Evolutionary conservation across 352 stramenopile genomes (phyloP).

Genomic region (Thalassiosira exigua): DNA sequence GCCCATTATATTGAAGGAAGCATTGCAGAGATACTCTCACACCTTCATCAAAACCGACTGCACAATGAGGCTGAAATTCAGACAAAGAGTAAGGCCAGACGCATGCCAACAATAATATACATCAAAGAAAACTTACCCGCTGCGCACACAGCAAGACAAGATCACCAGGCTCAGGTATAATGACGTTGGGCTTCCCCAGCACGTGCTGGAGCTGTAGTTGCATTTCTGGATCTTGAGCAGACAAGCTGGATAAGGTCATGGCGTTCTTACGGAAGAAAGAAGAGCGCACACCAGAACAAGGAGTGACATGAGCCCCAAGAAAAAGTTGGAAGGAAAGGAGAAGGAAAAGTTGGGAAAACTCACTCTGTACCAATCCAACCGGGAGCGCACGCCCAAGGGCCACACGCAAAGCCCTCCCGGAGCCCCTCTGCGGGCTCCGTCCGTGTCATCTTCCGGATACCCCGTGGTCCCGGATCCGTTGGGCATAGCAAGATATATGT

Average conservation of each 20-base stretch:
- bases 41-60: constrained; percentile 82
- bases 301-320: no score
- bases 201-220: constrained; percentile 78
- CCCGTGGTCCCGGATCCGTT: constrained; percentile 1
- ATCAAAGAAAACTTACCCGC: constrained; percentile 27
- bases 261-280: constrained; percentile 75
- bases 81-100: neutral
- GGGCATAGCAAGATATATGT: constrained; percentile 87
- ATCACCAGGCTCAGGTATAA: constrained; percentile 83
- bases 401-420: constrained; percentile 85
- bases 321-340: neutral
- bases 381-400: constrained; percentile 80
- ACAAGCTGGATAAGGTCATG: constrained; percentile 76
- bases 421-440: constrained; percentile 19
- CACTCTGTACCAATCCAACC: constrained; percentile 86
- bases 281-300: no score
- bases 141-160: constrained; percentile 87
- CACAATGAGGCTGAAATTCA: constrained; percentile 81
- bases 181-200: constrained; percentile 73
- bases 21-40: constrained; percentile 81
- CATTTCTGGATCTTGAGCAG: constrained; percentile 81
- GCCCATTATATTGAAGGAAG: constrained; percentile 77
- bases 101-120: constrained; percentile 5
- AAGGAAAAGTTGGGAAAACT: constrained; percentile 25
- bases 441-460: constrained; percentile 49